Percentiles rank a stretch among this genome's conserved stretches.
These are phyloP conservation scores for Lecanicillium sp. DNA, from an alignment of 2,329 filamentous ascomycete species.

Conservation along the genomic window DNA sequence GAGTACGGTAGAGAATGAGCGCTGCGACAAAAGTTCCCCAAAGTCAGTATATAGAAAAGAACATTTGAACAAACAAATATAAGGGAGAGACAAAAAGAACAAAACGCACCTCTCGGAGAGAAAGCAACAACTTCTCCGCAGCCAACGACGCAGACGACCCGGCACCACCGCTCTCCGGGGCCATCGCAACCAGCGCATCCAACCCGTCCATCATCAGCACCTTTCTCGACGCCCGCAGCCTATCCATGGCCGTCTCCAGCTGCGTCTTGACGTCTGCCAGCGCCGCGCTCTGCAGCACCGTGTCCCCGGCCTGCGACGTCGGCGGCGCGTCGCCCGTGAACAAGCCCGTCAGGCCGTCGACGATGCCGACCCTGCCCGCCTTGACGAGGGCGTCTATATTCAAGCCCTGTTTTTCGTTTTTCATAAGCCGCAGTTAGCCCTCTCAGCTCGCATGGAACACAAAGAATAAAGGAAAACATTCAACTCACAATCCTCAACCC, in stretches of 20 bases:
- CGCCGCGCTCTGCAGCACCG: constrained; percentile 21
- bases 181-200: constrained; percentile 56
- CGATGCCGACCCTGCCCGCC: constrained; percentile 58
- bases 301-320: constrained; percentile 10
- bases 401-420: constrained; percentile 52
- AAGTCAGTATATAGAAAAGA: not conserved
- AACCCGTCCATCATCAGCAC: constrained; percentile 61
- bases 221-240: constrained; percentile 25
- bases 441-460: too few species aligned
- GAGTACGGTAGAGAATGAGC: constrained; percentile 58
- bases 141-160: constrained; percentile 33
- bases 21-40: constrained; percentile 30
- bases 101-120: constrained; percentile 54
- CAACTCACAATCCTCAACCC: constrained; percentile 53
- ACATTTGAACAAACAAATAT: not conserved
- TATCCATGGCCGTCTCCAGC: constrained; percentile 30
- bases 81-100: not conserved
- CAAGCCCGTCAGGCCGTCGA: constrained; percentile 64
- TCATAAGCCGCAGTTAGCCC: too few species aligned
- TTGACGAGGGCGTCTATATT: constrained; percentile 56
- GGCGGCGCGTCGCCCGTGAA: constrained; percentile 25
- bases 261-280: constrained; percentile 29
- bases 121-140: constrained; percentile 50
- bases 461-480: not conserved
- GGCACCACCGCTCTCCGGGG: constrained; percentile 29